phyloP scores from a whole-genome alignment of 495 filamentous ascomycete genomes.

The Jackrogersella multiformis region DNA sequence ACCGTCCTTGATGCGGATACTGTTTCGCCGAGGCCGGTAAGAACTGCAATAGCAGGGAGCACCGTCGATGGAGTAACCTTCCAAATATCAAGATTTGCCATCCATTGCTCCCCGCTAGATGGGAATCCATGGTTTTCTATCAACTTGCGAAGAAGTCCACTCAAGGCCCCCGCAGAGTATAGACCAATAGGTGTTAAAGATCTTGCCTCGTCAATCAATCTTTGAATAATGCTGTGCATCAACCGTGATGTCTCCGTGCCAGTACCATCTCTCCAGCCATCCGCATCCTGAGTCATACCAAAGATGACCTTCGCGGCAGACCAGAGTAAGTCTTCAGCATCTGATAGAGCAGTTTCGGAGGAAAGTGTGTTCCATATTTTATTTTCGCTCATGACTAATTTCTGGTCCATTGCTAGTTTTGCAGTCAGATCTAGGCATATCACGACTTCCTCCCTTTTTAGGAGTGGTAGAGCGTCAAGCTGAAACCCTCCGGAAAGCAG shows the following conservation, averaged over 20 bases:
- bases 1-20: slow-evolving; percentile 54
- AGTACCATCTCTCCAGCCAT: slow-evolving; percentile 45
- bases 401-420: slow-evolving; percentile 56
- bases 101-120: slow-evolving; percentile 54
- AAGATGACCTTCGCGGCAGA: slow-evolving; percentile 64
- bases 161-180: slow-evolving; percentile 61
- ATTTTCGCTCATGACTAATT: slow-evolving; percentile 47
- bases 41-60: slow-evolving; percentile 59
- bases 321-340: slow-evolving; percentile 68
- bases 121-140: slow-evolving; percentile 51
- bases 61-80: slow-evolving; percentile 54
- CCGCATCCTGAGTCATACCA: slow-evolving; percentile 52
- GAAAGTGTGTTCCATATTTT: slow-evolving; percentile 49
- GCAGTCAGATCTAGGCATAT: slow-evolving; percentile 53
- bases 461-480: slow-evolving; percentile 42
- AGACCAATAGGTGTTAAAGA: slow-evolving; percentile 50
- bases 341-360: slow-evolving; percentile 61
- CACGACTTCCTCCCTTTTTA: slow-evolving; percentile 51
- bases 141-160: slow-evolving; percentile 52
- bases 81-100: slow-evolving; percentile 49
- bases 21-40: slow-evolving; percentile 62
- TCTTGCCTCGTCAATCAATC: slow-evolving; percentile 48
- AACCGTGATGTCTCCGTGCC: slow-evolving; percentile 41
- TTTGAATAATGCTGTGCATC: slow-evolving; percentile 49
- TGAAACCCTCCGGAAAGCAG: slow-evolving; percentile 56